Percentiles rank a stretch among this genome's conserved stretches.
These are phyloP conservation scores for Rhodomyrtus tomentosa DNA, from an alignment of 345 rosid genomes.

Conservation along the genomic window DNA sequence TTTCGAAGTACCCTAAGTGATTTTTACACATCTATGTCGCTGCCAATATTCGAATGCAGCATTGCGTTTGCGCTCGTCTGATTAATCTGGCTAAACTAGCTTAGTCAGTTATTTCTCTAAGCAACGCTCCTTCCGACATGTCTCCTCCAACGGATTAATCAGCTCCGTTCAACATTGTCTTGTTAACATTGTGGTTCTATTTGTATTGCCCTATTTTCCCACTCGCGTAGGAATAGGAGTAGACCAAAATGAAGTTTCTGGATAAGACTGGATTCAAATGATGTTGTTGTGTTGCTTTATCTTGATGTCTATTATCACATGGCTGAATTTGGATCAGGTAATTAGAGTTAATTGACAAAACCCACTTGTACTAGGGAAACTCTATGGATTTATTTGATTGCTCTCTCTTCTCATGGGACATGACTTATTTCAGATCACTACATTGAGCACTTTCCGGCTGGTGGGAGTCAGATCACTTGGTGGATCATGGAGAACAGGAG, in stretches of 20 bases:
- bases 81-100: background rate
- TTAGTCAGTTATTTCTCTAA: background rate
- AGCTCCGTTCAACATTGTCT: background rate
- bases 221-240: background rate
- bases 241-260: background rate
- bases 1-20: background rate
- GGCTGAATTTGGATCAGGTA: background rate
- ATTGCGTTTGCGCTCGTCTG: background rate
- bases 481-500: slow-evolving; percentile 97
- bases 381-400: background rate
- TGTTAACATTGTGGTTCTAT: background rate
- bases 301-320: background rate
- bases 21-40: background rate
- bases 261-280: background rate
- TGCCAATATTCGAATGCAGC: background rate
- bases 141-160: background rate
- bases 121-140: background rate
- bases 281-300: background rate
- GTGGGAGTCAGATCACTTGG: slow-evolving; percentile 93
- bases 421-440: background rate
- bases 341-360: background rate
- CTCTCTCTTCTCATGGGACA: background rate
- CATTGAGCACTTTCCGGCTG: slow-evolving; percentile 64
- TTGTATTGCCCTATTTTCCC: background rate
- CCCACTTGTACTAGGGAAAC: background rate